Base-by-base conservation (phyloP, 2,329 filamentous ascomycete genomes). In the Epichloe aotearoae region DNA sequence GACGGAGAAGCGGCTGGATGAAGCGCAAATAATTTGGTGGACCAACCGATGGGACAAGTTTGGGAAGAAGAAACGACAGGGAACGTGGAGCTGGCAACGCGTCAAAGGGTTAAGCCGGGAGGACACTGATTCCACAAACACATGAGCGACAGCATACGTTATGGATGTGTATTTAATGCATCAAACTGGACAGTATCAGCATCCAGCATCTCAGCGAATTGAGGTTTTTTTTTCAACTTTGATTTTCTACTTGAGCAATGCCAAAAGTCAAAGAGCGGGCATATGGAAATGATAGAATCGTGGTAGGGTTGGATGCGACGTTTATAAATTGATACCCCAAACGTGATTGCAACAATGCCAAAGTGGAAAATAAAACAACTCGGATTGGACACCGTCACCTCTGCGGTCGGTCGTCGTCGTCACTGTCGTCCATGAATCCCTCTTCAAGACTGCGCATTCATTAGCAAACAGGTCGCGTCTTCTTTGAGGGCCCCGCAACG, bases 391-490 rank as follows among this genome's bases (percentile, higher is more conserved):
- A 41, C 14, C 11, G n/a, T 43, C 36, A 44, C 33, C 47, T 45
- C 50, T 56, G 55, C 46, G 61, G 60, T 50, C 58, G 57, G n/a
- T 72, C 68, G 4, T 71, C 67, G 38, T 71, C 67, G 39, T 71
- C 68, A 55, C 68, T 71, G 50, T 71, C 67, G 54, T 72, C 69
- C 61, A 68, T 70, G 52, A 72, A 72, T 0, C 69, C 69, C 54
- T 71, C 67, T 30, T 57, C 56, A 14, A 57, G 51, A 42, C 56
- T 57, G 41, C 34, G 12, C n/a, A 19, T 23, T 12, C 26, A 53
- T 58, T 37, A 57, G 61, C 60, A 47, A 50, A 17, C 8, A 30
- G 15, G 11, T 14, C 23, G n/a, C 15, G 46, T 34, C 14, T 33
- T 26, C 37, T 34, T 3, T 19, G 6, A 46, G 19, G 5, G 14